Percentiles rank a stretch among this genome's conserved stretches.
Conservation (phyloP, 1,284 basidiomycete genomes). For the Pulveroboletus sp. region DNA sequence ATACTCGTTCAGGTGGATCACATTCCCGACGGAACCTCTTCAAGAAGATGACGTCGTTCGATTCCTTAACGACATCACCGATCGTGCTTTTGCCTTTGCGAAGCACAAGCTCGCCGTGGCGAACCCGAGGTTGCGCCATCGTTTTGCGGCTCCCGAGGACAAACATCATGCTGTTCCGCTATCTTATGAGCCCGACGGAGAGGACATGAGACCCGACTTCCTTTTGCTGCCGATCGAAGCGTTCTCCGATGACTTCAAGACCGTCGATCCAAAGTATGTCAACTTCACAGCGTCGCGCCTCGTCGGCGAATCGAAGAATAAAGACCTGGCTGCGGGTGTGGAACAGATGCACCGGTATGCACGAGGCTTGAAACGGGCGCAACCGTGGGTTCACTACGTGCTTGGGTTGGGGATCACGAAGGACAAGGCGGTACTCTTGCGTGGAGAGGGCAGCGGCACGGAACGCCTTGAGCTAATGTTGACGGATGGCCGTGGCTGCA, state of each 20-base stretch:
- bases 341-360: conserved; percentile 14
- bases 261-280: conserved; percentile 11
- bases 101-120: neutral
- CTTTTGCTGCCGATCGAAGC: conserved; percentile 19
- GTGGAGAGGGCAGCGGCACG: conserved; percentile 18
- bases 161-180: conserved; percentile 12
- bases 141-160: conserved; percentile 12
- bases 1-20: conserved; percentile 14
- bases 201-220: conserved; percentile 22
- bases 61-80: conserved; percentile 15
- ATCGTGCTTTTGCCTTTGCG: conserved; percentile 6
- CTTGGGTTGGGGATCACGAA: conserved; percentile 10
- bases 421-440: conserved; percentile 11
- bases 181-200: conserved; percentile 13
- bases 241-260: conserved; percentile 8
- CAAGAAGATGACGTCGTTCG: conserved; percentile 11
- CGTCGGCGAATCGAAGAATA: conserved; percentile 15
- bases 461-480: conserved; percentile 16
- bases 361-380: conserved; percentile 13
- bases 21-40: conserved; percentile 9
- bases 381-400: conserved; percentile 18
- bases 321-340: neutral
- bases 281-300: conserved; percentile 18
- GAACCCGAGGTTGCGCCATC: conserved; percentile 1
- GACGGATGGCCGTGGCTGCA: conserved; percentile 7